A percentile compares a stretch with the other conserved stretches of the same genome.
phyloP scores from a whole-genome alignment of 176 grass and related monocot genomes.

The Carex myosuroides region DNA sequence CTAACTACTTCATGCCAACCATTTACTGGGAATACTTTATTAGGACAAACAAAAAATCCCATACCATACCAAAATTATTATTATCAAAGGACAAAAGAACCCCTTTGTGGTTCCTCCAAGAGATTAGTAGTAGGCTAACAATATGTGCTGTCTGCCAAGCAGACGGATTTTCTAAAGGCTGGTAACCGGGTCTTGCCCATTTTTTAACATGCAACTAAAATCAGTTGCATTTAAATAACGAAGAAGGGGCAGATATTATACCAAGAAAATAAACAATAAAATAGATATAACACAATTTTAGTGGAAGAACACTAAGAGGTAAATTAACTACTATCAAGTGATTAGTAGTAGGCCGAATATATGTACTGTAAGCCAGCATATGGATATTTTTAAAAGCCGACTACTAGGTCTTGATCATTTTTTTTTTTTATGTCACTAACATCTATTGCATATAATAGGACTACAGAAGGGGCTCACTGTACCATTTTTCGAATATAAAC shows the following conservation, averaged over 20 bases:
- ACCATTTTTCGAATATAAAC: background rate
- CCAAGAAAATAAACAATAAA: background rate
- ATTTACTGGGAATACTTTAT: conserved; percentile 1
- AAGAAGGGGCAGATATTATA: background rate
- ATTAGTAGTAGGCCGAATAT: background rate
- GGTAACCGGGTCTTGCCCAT: background rate
- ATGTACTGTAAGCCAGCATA: background rate
- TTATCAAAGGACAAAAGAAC: background rate
- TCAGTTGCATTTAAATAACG: background rate
- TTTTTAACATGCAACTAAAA: background rate
- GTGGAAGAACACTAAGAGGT: background rate
- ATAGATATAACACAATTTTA: background rate
- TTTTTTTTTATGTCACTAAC: background rate
- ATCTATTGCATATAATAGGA: background rate
- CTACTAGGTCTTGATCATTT: background rate
- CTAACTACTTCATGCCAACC: conserved; percentile 5
- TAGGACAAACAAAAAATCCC: background rate
- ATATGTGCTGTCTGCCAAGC: background rate
- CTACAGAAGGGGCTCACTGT: background rate
- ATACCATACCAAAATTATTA: background rate
- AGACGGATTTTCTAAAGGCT: conserved; percentile 1
- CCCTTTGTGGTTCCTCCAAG: background rate
- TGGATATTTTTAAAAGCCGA: background rate
- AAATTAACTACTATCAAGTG: background rate
- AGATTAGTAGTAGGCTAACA: background rate